These are phyloP conservation scores for Sideroxylon spinosum DNA, from an alignment of 179 eudicot genomes.

Conservation along the genomic window DNA sequence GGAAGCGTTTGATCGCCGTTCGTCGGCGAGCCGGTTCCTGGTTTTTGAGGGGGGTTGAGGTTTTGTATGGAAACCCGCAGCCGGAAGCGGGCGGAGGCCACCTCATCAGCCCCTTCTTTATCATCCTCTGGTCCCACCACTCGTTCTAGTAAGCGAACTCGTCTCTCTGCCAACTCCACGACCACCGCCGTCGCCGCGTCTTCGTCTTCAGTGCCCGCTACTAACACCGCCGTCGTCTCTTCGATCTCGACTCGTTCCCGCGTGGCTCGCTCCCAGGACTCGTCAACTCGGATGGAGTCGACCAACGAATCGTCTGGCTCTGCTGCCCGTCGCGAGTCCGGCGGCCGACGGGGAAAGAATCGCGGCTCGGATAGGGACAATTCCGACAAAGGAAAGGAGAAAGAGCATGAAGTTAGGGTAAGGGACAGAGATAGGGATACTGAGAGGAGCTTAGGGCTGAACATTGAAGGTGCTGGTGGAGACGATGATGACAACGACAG, in stretches of 20 bases:
- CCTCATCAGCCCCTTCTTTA: constrained; percentile 81
- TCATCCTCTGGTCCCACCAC: constrained; percentile 60
- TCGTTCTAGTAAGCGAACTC: constrained; percentile 70
- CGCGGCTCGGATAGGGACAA: constrained; percentile 48
- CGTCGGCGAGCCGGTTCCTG: constrained; percentile 29
- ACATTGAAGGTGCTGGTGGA: constrained; percentile 40
- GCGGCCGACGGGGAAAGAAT: constrained; percentile 61
- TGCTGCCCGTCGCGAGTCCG: constrained; percentile 29
- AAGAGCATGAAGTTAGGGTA: constrained; percentile 64
- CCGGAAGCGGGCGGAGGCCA: constrained; percentile 99
- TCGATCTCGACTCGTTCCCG: constrained; percentile 48
- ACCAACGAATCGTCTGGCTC: constrained; percentile 58
- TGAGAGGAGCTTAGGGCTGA: constrained; percentile 49
- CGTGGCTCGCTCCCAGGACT: constrained; percentile 30
- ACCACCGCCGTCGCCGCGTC: constrained; percentile 22
- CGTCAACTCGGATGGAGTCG: constrained; percentile 26
- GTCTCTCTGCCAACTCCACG: constrained; percentile 29
- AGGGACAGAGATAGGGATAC: constrained; percentile 40
- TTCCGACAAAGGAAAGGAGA: constrained; percentile 76
- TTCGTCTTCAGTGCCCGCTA: constrained; percentile 19
- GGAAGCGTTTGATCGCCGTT: constrained; percentile 32
- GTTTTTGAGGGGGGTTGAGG: constrained; percentile 44
- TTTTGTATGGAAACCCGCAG: constrained; percentile 99
- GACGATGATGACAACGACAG: constrained; percentile 55
- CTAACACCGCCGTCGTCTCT: constrained; percentile 21